These are phyloP conservation scores for Xylaria scruposa DNA, from an alignment of 495 filamentous ascomycete genomes.

Conservation along the genomic window DNA sequence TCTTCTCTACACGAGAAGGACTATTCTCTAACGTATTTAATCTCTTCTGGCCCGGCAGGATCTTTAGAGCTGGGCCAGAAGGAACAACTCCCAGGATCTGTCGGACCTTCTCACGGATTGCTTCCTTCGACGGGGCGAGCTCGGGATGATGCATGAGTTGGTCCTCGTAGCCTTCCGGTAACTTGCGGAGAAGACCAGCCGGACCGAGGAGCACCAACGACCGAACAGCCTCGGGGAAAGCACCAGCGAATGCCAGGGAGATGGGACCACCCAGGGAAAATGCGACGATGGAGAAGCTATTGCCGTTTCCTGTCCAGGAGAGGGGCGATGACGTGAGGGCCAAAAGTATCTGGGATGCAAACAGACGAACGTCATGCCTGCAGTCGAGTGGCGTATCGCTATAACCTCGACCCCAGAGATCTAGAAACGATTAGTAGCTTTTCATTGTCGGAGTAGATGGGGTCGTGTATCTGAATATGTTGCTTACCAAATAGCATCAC, in stretches of 20 bases:
- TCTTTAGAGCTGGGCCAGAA: slow-evolving; percentile 25
- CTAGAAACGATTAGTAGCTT: too few relatives aligned
- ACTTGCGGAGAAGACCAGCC: slow-evolving; percentile 66
- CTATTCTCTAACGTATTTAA: slow-evolving; percentile 7
- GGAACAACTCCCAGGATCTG: slow-evolving; percentile 27
- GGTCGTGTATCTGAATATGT: not conserved
- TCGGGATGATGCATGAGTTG: slow-evolving; percentile 30
- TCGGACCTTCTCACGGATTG: slow-evolving; percentile 31
- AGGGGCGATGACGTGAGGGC: slow-evolving; percentile 71
- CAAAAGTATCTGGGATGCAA: slow-evolving; percentile 72
- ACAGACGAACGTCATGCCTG: slow-evolving; percentile 75
- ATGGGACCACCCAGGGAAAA: slow-evolving; percentile 87
- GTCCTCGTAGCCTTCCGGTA: slow-evolving; percentile 32
- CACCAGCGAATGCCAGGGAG: slow-evolving; percentile 69
- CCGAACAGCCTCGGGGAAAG: slow-evolving; percentile 69
- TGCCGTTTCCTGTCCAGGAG: slow-evolving; percentile 64
- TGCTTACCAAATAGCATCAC: slow-evolving; percentile 77
- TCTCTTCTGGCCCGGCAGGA: slow-evolving; percentile 17
- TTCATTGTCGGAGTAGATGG: not conserved
- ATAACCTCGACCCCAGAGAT: slow-evolving; percentile 82
- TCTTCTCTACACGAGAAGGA: slow-evolving; percentile 27
- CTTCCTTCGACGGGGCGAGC: slow-evolving; percentile 25
- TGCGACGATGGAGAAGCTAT: slow-evolving; percentile 73
- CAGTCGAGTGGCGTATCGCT: slow-evolving; percentile 69
- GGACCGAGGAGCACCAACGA: slow-evolving; percentile 78